A percentile compares a stretch with the other conserved stretches of the same genome.
These are phyloP conservation scores for Serendipita sp. DNA, from an alignment of 768 basidiomycete species.

Conservation along the genomic window DNA sequence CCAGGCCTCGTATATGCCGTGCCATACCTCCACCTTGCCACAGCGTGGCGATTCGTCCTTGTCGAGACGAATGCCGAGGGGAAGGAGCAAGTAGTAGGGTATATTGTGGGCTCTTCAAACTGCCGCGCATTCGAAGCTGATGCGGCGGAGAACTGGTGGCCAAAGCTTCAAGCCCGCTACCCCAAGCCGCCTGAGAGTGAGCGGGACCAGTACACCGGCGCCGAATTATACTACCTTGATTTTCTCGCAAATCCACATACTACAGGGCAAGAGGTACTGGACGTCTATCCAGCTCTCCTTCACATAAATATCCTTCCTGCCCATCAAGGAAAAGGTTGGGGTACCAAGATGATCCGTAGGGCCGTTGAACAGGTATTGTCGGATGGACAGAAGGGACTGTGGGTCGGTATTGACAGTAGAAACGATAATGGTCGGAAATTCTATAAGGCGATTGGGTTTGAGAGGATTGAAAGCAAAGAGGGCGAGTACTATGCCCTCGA, in stretches of 20 bases:
- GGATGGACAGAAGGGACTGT: conserved; percentile 33
- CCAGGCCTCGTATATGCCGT: conserved; percentile 60
- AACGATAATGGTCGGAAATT: conserved; percentile 46
- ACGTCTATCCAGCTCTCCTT: conserved; percentile 57
- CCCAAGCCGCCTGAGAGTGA: conserved; percentile 19
- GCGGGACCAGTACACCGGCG: neutral
- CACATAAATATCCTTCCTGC: neutral
- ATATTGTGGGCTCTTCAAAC: conserved; percentile 51
- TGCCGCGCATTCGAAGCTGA: conserved; percentile 47
- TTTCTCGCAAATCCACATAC: conserved; percentile 23
- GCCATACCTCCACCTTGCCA: conserved; percentile 56
- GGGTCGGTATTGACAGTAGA: conserved; percentile 52
- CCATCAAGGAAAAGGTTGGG: conserved; percentile 3
- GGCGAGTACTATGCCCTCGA: conserved; percentile 9
- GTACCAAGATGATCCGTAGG: neutral
- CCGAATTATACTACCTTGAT: conserved; percentile 21
- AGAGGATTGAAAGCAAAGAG: conserved; percentile 25
- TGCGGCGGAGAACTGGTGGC: conserved; percentile 49
- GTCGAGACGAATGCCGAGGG: conserved; percentile 25
- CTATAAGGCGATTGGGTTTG: conserved; percentile 49
- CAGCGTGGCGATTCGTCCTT: conserved; percentile 39
- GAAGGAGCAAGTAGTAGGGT: conserved; percentile 44
- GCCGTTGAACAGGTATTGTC: conserved; percentile 23
- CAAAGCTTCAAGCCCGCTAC: conserved; percentile 41
- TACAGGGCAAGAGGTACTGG: conserved; percentile 37